Base-by-base conservation (phyloP, 176 grass and related monocot genomes). In the Musa itinerans region DNA sequence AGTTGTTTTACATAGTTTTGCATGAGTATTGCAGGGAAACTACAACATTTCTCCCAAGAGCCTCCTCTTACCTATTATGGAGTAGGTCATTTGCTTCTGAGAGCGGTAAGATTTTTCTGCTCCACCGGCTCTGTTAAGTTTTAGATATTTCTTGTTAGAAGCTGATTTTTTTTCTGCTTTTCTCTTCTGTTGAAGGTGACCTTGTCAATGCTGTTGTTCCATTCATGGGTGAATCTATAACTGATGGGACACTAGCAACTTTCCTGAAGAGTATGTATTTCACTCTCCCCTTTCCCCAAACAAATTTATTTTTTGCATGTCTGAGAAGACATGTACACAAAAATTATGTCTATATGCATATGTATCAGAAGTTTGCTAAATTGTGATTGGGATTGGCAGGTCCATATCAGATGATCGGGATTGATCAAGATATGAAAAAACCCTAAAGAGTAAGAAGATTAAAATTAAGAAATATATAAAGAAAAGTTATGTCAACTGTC, bases 181-280 rank as follows among this genome's bases (percentile, higher is more conserved):
- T 21, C 55, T 74, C 50, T 16, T 24, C 56, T 52, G 6, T 70
- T 82, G 49, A 76, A 99, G 95, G 84, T 84, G 88, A 94, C 53
- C 69, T 77, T 29, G 68, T 92, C 29, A 91, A 99, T 43, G 95
- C 88, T 81, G 95, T 94, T 74, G 95, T 99, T 19, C 95, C 95
- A 53, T 99, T 84, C 78, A 99, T 99, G 95, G 95, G 95, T 81
- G 95, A 99, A 92, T 99, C 95, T 82, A 92, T 99, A 81, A 91
- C 95, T 69, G 95, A 99, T 81, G 95, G 95, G 89, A 99, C 95
- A 57, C 81, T 99, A 72, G 95, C 88, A 16, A 94, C 75, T 76
- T 99, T 94, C 76, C 82, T 99, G 64, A 94, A 92, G 78, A 99
- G 95, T 99, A 89, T 80, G 84, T 22, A 53, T 8, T 74, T 61